Evolutionary conservation across 805 yeast species (phyloP).

Genomic region (Wickerhamia fluorescens): DNA sequence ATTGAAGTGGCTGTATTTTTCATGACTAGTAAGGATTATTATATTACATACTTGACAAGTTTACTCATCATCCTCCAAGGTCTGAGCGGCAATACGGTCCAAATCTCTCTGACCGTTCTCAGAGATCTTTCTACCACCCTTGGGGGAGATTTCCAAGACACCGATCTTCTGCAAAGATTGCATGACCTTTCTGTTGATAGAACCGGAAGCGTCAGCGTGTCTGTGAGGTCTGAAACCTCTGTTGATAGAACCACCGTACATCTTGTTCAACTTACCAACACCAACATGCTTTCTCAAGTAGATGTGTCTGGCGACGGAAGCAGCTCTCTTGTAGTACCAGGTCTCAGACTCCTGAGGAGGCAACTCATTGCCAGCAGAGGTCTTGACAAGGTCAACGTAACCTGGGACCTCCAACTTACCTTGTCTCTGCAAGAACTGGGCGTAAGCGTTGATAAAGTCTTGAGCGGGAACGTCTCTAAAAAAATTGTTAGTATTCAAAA

Average conservation of each 20-base stretch:
- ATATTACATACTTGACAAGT: constrained; percentile 8
- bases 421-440: constrained; percentile 99
- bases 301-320: constrained; percentile 99
- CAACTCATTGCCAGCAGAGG: constrained; percentile 97
- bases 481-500: constrained; percentile 31
- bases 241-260: constrained; percentile 98
- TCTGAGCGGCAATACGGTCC: constrained; percentile 99
- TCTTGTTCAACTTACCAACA: constrained; percentile 98
- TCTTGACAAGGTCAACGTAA: constrained; percentile 99
- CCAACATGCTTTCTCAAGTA: constrained; percentile 99
- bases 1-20: no score
- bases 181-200: constrained; percentile 96
- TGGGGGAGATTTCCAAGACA: constrained; percentile 90
- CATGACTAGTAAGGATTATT: no score
- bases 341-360: constrained; percentile 99
- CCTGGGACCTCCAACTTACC: constrained; percentile 99
- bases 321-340: constrained; percentile 99
- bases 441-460: constrained; percentile 99
- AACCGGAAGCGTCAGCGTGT: constrained; percentile 99
- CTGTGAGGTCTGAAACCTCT: constrained; percentile 98
- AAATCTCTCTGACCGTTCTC: constrained; percentile 99
- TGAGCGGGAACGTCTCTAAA: constrained; percentile 99
- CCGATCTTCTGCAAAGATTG: constrained; percentile 98
- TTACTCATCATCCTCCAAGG: constrained; percentile 80
- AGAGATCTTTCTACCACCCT: constrained; percentile 99